Conservation (phyloP, 1,284 basidiomycete species). For the Marasmius tenuissimus region DNA sequence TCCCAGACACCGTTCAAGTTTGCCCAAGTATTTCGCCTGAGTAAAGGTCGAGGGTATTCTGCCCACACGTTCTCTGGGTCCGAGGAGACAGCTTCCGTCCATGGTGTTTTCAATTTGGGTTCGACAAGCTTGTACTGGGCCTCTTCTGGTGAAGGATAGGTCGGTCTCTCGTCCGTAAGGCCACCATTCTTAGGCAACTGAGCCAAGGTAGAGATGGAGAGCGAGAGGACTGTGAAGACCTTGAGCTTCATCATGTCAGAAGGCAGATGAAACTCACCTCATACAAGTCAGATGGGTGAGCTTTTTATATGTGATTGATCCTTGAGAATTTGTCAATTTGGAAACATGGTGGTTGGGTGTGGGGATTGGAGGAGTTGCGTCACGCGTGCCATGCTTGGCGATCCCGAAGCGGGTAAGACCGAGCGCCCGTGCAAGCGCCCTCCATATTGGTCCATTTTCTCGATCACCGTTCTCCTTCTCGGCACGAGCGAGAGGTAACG, state of each 20-base stretch:
- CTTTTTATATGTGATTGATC: no score
- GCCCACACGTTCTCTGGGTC: conserved; percentile 12
- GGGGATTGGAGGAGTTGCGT: no score
- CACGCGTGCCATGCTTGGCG: no score
- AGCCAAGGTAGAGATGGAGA: neutral
- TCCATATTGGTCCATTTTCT: no score
- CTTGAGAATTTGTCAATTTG: no score
- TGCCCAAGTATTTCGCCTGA: conserved; percentile 12
- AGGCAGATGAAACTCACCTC: neutral
- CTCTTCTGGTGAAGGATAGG: conserved; percentile 14
- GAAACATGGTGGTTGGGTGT: no score
- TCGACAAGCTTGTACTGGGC: conserved; percentile 14
- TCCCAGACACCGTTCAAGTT: conserved; percentile 17
- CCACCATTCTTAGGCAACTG: conserved; percentile 16
- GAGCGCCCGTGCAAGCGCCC: no score
- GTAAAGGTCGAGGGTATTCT: conserved; percentile 13
- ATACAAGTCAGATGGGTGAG: no score
- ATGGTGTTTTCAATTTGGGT: conserved; percentile 16
- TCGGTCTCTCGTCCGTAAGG: conserved; percentile 12
- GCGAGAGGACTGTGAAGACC: neutral
- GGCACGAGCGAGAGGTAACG: no score
- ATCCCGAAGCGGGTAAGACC: no score
- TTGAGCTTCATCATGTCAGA: neutral
- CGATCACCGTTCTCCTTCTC: no score
- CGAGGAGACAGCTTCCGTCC: conserved; percentile 14